phyloP scores from a whole-genome alignment of 2,329 filamentous ascomycete species.

The Hymenoscyphus fructigenus region DNA sequence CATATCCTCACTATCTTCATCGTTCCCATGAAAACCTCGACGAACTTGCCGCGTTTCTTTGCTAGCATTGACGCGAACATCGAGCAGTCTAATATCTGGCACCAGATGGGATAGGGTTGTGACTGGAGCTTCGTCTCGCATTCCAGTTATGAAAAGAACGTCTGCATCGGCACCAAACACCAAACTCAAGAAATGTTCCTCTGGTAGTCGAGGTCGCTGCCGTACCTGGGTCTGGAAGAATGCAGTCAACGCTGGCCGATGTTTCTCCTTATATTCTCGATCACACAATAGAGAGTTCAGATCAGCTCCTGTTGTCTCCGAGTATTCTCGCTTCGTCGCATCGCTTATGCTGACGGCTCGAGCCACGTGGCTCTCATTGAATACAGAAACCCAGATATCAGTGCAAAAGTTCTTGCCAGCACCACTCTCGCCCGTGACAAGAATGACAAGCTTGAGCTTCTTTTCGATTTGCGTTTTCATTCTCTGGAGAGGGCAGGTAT shows the following conservation, averaged over 20 bases:
- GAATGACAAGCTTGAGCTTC: conserved; percentile 48
- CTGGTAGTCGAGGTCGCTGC: conserved; percentile 45
- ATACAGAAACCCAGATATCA: conserved; percentile 47
- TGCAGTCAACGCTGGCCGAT: conserved; percentile 50
- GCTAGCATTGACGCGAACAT: conserved; percentile 49
- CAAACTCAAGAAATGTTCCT: conserved; percentile 44
- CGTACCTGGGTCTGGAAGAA: conserved; percentile 51
- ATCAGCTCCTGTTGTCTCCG: conserved; percentile 48
- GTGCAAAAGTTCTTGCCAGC: conserved; percentile 63
- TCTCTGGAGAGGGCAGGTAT: conserved; percentile 52
- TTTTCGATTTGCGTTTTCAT: conserved; percentile 34
- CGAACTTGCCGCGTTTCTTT: conserved; percentile 40
- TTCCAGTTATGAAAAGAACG: conserved; percentile 56
- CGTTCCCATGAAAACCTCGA: conserved; percentile 31
- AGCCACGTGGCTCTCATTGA: conserved; percentile 41
- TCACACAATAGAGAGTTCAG: conserved; percentile 48
- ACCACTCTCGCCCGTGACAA: conserved; percentile 49
- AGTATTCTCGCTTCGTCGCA: conserved; percentile 56
- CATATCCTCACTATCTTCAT: conserved; percentile 21
- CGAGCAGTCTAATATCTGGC: conserved; percentile 51
- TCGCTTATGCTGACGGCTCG: conserved; percentile 56
- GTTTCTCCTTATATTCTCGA: conserved; percentile 61
- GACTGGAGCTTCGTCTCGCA: conserved; percentile 56
- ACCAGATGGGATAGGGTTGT: conserved; percentile 54
- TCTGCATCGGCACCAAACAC: conserved; percentile 48